Conservation (phyloP, 2,329 filamentous ascomycete genomes). For the Beauveria brongniartii region DNA sequence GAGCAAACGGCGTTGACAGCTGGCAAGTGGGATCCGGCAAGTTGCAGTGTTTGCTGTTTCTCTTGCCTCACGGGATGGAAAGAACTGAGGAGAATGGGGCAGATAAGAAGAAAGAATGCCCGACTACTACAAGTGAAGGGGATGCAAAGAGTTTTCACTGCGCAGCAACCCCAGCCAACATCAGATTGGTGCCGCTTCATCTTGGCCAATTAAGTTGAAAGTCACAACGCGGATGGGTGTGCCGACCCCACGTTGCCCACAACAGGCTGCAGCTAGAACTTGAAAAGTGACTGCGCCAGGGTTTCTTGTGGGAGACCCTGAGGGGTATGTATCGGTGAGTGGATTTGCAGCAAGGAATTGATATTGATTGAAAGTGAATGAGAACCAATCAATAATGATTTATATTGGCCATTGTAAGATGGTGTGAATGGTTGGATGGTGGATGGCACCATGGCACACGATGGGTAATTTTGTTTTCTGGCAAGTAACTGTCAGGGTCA, state of each 20-base stretch:
- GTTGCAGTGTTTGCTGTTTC: neutral
- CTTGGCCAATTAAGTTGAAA: neutral
- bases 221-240: neutral
- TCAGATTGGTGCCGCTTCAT: neutral
- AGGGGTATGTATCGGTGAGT: too few species aligned
- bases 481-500: too few species aligned
- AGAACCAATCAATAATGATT: too few species aligned
- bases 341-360: neutral
- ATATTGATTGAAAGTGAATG: neutral
- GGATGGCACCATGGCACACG: too few species aligned
- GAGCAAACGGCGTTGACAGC: neutral
- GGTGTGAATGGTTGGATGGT: too few species aligned
- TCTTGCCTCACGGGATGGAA: neutral
- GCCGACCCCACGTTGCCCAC: neutral
- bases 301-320: neutral
- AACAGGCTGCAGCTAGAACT: too few species aligned
- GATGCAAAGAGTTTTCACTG: neutral
- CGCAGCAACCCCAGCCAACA: neutral
- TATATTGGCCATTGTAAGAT: too few species aligned
- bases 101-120: neutral
- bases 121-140: neutral
- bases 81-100: neutral
- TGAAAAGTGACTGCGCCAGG: neutral
- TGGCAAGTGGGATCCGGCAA: neutral
- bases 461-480: too few species aligned